These are phyloP conservation scores for Pavlovales sp. DNA, from an alignment of 208 protist genomes.

Conservation along the genomic window DNA sequence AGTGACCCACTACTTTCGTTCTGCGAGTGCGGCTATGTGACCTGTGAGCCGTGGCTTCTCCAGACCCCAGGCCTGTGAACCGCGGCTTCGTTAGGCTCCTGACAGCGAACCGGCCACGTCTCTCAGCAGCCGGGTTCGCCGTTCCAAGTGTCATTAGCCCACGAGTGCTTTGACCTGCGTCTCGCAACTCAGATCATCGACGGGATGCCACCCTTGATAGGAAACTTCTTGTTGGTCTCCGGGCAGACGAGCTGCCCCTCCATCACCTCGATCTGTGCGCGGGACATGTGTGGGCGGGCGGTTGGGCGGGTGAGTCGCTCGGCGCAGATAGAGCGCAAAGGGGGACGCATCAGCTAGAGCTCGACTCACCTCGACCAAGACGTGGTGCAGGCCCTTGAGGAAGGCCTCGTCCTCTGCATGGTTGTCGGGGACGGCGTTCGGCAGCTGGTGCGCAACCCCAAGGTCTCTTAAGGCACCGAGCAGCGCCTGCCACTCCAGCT, in stretches of 20 bases:
- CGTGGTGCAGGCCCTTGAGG: conserved; percentile 19
- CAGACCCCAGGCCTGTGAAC: too few species aligned
- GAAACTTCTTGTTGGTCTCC: conserved; percentile 9
- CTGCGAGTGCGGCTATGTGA: too few species aligned
- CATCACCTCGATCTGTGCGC: neutral
- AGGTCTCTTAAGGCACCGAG: neutral
- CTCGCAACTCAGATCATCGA: conserved; percentile 23
- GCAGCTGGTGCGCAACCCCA: neutral
- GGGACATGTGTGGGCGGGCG: neutral
- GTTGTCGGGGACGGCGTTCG: neutral
- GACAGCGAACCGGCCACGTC: too few species aligned
- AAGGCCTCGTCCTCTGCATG: conserved; percentile 21
- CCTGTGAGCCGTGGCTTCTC: too few species aligned
- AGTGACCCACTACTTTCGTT: too few species aligned
- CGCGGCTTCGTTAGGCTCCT: too few species aligned
- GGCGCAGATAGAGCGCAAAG: too few species aligned
- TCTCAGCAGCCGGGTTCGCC: too few species aligned
- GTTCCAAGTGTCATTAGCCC: too few species aligned
- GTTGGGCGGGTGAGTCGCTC: neutral
- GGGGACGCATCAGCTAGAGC: too few species aligned
- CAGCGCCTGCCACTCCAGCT: conserved; percentile 18
- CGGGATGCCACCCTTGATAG: conserved; percentile 25
- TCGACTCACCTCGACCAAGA: neutral
- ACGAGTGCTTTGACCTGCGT: too few species aligned
- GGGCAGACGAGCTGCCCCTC: conserved; percentile 20